phyloP scores from a whole-genome alignment of 768 basidiomycete genomes.

The Leucogyrophana mollusca region DNA sequence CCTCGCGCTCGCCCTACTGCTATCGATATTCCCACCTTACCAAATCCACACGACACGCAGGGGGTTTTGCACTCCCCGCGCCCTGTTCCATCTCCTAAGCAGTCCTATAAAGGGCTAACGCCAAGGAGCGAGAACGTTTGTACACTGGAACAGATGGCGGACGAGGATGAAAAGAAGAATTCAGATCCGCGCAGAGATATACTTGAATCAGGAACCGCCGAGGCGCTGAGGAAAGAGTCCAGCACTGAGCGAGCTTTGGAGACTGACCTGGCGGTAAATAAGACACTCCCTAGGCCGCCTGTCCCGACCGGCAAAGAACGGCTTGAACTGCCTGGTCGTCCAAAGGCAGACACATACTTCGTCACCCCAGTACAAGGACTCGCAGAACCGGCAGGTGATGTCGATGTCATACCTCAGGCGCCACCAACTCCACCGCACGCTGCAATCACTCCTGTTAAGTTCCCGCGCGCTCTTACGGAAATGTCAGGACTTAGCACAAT shows the following conservation, averaged over 20 bases:
- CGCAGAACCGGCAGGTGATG: too few species aligned
- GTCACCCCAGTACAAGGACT: conserved; percentile 1
- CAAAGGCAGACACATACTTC: conserved; percentile 33
- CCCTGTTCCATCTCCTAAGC: conserved; percentile 66
- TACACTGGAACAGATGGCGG: conserved; percentile 72
- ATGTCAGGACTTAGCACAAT: conserved; percentile 21
- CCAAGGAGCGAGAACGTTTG: conserved; percentile 50
- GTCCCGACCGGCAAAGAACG: conserved; percentile 44
- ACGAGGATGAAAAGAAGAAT: conserved; percentile 40
- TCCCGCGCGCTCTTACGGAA: conserved; percentile 32
- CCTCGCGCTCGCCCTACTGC: conserved; percentile 17
- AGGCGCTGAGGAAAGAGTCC: conserved; percentile 17
- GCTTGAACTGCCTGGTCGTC: conserved; percentile 12
- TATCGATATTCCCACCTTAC: conserved; percentile 21
- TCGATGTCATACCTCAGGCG: conserved; percentile 14
- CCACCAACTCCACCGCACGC: conserved; percentile 56
- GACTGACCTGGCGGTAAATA: conserved; percentile 35
- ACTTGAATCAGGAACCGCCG: conserved; percentile 19
- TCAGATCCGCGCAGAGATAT: conserved; percentile 25
- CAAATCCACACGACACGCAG: conserved; percentile 31
- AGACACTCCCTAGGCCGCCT: conserved; percentile 62
- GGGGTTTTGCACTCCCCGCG: conserved; percentile 61
- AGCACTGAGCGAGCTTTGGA: neutral
- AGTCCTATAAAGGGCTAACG: conserved; percentile 34
- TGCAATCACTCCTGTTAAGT: conserved; percentile 36